A percentile compares a stretch with the other conserved stretches of the same genome.
phyloP scores from a whole-genome alignment of 768 basidiomycete genomes.

The Pisolithus sp. region DNA sequence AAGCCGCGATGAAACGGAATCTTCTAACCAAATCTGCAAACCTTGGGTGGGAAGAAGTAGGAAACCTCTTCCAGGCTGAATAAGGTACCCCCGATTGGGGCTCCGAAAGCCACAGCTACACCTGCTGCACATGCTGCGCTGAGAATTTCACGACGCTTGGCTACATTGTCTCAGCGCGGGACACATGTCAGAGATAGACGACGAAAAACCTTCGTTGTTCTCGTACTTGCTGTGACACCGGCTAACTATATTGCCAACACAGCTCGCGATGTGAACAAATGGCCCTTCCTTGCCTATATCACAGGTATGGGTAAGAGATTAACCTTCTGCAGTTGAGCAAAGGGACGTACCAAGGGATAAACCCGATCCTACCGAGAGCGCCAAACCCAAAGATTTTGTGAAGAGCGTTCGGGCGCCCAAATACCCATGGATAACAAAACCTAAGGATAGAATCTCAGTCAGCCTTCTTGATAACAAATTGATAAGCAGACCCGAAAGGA shows the following conservation, averaged over 20 bases:
- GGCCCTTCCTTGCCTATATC: slow-evolving; percentile 59
- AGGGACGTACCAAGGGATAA: slow-evolving; percentile 61
- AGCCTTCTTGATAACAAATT: slow-evolving; percentile 7
- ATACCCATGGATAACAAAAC: slow-evolving; percentile 97
- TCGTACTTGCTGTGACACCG: slow-evolving; percentile 86
- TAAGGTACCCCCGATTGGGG: slow-evolving; percentile 89
- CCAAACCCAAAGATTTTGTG: slow-evolving; percentile 84
- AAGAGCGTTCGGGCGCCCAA: slow-evolving; percentile 85
- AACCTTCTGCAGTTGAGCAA: slow-evolving; percentile 3
- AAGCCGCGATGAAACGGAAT: not conserved
- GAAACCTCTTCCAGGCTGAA: slow-evolving; percentile 95
- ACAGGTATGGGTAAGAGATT: not conserved
- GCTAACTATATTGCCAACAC: slow-evolving; percentile 89
- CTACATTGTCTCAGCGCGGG: slow-evolving; percentile 32
- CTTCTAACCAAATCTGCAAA: slow-evolving; percentile 15
- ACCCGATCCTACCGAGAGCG: slow-evolving; percentile 89
- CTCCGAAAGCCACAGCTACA: slow-evolving; percentile 95
- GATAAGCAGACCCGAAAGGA: slow-evolving; percentile 58
- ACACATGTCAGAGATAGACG: not conserved
- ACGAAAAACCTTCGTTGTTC: slow-evolving; percentile 75
- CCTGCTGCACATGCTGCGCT: slow-evolving; percentile 97
- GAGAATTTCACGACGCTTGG: slow-evolving; percentile 88
- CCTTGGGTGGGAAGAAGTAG: slow-evolving; percentile 95
- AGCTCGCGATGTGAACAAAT: slow-evolving; percentile 90
- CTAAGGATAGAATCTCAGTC: slow-evolving; percentile 29